Conservation (phyloP, 495 filamentous ascomycete species). For the Tuber indicum region DNA sequence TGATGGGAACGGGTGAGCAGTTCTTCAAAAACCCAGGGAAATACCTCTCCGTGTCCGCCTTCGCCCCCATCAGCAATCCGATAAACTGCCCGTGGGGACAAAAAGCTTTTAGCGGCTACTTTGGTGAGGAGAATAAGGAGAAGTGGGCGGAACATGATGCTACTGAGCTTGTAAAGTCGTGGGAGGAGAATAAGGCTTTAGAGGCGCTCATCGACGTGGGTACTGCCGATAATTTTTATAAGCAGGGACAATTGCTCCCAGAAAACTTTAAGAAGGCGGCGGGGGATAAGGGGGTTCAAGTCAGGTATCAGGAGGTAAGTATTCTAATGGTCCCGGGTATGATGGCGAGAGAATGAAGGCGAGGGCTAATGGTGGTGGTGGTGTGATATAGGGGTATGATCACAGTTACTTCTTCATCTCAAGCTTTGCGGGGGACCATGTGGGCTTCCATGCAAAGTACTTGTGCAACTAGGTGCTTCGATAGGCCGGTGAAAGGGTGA, state of each 20-base stretch:
- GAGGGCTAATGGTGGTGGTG: conserved; percentile 1
- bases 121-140: conserved; percentile 62
- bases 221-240: conserved; percentile 91
- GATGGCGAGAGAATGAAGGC: background rate
- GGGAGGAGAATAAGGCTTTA: conserved; percentile 55
- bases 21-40: conserved; percentile 83
- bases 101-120: conserved; percentile 89
- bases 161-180: conserved; percentile 76
- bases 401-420: conserved; percentile 96
- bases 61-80: conserved; percentile 89
- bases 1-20: conserved; percentile 37
- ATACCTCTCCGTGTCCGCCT: conserved; percentile 81
- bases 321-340: background rate
- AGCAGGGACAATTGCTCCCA: conserved; percentile 81
- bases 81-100: conserved; percentile 81
- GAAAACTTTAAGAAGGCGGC: conserved; percentile 85
- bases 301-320: conserved; percentile 71
- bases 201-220: conserved; percentile 54
- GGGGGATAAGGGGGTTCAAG: conserved; percentile 56
- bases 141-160: conserved; percentile 87
- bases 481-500: background rate
- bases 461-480: conserved; percentile 51
- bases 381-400: conserved; percentile 64
- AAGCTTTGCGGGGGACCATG: conserved; percentile 79
- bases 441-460: conserved; percentile 84